Conservation (phyloP, 2,329 filamentous ascomycete genomes). For the Diaporthe vaccinii region DNA sequence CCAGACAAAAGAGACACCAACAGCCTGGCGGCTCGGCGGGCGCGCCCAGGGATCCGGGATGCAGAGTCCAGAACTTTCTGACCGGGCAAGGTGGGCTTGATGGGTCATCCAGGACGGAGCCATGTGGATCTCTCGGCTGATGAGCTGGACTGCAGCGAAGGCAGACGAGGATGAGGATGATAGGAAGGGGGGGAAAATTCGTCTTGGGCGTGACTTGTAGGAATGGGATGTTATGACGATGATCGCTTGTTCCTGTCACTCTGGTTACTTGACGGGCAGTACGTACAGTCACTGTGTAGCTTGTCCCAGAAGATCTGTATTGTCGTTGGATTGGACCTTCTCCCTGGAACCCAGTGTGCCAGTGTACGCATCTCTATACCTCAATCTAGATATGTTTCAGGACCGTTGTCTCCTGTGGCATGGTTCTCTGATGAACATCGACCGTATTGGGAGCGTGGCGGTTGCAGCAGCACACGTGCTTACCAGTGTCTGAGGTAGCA, state of each 20-base stretch:
- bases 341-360: too few relatives aligned
- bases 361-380: too few relatives aligned
- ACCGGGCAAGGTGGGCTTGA: background rate
- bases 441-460: too few relatives aligned
- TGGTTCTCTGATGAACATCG: too few relatives aligned
- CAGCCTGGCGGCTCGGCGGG: background rate
- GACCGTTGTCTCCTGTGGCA: too few relatives aligned
- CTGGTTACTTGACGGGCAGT: background rate
- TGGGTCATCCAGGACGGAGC: background rate
- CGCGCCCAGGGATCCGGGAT: background rate
- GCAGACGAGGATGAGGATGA: background rate
- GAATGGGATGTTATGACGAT: slow-evolving; percentile 3
- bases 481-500: background rate
- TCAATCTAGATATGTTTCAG: too few relatives aligned
- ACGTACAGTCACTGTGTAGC: too few relatives aligned
- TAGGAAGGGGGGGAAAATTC: too few relatives aligned
- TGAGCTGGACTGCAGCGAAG: slow-evolving; percentile 19
- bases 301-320: background rate
- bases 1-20: background rate
- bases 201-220: background rate
- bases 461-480: background rate
- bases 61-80: slow-evolving; percentile 4
- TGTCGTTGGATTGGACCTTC: too few relatives aligned
- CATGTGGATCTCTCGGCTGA: slow-evolving; percentile 5
- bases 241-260: background rate